Percentiles rank a stretch among this genome's conserved stretches.
These are phyloP conservation scores for Citeromyces nyonsensis DNA, from an alignment of 805 yeast species.

Conservation along the genomic window DNA sequence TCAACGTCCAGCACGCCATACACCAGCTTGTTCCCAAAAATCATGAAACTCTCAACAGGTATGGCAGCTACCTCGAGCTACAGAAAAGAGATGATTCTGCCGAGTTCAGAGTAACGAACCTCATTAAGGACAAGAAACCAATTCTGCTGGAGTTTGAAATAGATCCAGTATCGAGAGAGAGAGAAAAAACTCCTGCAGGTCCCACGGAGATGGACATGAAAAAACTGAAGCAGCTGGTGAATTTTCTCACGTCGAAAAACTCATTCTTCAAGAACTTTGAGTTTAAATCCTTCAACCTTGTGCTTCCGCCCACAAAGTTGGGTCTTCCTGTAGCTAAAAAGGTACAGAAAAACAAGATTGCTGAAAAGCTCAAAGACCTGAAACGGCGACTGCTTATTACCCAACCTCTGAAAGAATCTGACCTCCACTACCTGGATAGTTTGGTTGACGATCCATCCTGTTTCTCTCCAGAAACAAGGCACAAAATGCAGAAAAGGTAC, in stretches of 20 bases:
- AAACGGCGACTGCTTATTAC: slow-evolving; percentile 4
- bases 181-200: neutral
- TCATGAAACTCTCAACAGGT: too few species aligned
- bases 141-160: too few species aligned
- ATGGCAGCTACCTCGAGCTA: neutral
- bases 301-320: slow-evolving; percentile 7
- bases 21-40: too few species aligned
- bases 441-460: slow-evolving; percentile 1
- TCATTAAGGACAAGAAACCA: too few species aligned
- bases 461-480: neutral
- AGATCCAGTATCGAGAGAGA: too few species aligned
- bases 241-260: neutral
- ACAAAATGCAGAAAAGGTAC: neutral
- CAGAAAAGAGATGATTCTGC: too few species aligned
- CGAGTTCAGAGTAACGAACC: too few species aligned
- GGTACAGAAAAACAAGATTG: slow-evolving; percentile 6
- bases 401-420: slow-evolving; percentile 7
- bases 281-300: slow-evolving; percentile 2
- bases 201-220: slow-evolving; percentile 3
- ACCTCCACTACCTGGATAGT: slow-evolving; percentile 6
- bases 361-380: slow-evolving; percentile 6
- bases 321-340: slow-evolving; percentile 9
- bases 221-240: slow-evolving; percentile 1
- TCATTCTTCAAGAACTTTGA: neutral
- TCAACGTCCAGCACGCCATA: too few species aligned